These are phyloP conservation scores for Lecanicillium sp. DNA, from an alignment of 2,329 filamentous ascomycete genomes.

Conservation along the genomic window DNA sequence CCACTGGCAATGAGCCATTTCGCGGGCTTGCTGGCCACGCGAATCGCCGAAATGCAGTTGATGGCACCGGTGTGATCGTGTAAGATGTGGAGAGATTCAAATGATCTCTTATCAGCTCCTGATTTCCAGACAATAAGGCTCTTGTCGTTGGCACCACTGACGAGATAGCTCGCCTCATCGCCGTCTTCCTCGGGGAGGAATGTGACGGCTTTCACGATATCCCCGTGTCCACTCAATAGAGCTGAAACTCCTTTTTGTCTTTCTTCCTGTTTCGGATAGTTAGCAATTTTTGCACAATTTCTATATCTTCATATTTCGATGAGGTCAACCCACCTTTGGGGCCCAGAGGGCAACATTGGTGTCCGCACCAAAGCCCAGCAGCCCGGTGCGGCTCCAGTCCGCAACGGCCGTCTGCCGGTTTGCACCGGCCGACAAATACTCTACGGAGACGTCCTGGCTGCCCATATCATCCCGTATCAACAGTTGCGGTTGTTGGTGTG, in stretches of 20 bases:
- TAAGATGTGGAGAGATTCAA: conserved; percentile 43
- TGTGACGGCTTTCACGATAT: conserved; percentile 74
- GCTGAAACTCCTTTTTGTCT: conserved; percentile 52
- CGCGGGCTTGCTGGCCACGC: conserved; percentile 21
- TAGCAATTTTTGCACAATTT: not conserved
- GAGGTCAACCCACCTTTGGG: conserved; percentile 55
- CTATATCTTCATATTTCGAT: not conserved
- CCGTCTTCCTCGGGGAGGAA: conserved; percentile 55
- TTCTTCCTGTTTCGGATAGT: conserved; percentile 28
- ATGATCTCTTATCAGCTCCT: conserved; percentile 18
- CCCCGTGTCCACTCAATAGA: conserved; percentile 70
- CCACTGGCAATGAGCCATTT: conserved; percentile 65
- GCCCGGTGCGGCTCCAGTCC: conserved; percentile 71
- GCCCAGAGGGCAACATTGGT: conserved; percentile 86
- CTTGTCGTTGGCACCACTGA: conserved; percentile 79
- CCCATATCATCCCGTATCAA: conserved; percentile 22
- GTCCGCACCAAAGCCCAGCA: conserved; percentile 85
- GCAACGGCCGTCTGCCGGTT: conserved; percentile 86
- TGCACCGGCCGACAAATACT: conserved; percentile 70
- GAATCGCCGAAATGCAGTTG: conserved; percentile 56
- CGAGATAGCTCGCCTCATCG: conserved; percentile 49
- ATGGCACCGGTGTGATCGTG: conserved; percentile 67
- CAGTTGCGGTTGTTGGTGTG: conserved; percentile 18
- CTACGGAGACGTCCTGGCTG: conserved; percentile 29
- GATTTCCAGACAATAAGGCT: conserved; percentile 66